phyloP scores from a whole-genome alignment of 164 flowering plant genomes.

The Liquidambar formosana region DNA sequence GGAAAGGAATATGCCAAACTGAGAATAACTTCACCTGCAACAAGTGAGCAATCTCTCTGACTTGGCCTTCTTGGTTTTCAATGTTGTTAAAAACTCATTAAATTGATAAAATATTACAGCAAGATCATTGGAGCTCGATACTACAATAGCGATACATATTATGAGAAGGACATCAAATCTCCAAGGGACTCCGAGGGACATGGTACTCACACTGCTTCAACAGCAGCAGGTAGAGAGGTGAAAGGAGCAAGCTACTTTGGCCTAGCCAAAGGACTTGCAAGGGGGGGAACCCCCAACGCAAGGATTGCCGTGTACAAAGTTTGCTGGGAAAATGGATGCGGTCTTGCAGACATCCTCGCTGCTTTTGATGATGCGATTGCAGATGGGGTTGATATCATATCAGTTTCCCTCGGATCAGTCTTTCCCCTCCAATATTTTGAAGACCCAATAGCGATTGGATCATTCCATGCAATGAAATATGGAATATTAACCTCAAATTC shows the following conservation, averaged over 20 bases:
- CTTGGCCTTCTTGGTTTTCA: too few relatives aligned
- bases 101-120: slow-evolving; percentile 1
- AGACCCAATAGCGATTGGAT: slow-evolving; percentile 20
- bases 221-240: slow-evolving; percentile 19
- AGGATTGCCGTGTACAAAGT: slow-evolving; percentile 26
- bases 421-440: neutral
- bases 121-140: slow-evolving; percentile 24
- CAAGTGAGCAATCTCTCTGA: too few relatives aligned
- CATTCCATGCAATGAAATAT: slow-evolving; percentile 26
- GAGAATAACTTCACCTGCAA: too few relatives aligned
- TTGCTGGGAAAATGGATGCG: neutral
- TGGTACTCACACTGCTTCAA: slow-evolving; percentile 27
- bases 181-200: slow-evolving; percentile 19
- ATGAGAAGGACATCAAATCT: neutral
- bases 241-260: slow-evolving; percentile 7
- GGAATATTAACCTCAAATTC: slow-evolving; percentile 20
- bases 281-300: slow-evolving; percentile 21
- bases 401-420: slow-evolving; percentile 11
- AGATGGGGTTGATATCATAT: slow-evolving; percentile 22
- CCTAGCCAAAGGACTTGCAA: slow-evolving; percentile 12
- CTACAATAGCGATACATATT: neutral
- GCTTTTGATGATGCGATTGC: slow-evolving; percentile 32
- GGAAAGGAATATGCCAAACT: too few relatives aligned
- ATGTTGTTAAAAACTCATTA: too few relatives aligned
- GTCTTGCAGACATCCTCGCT: slow-evolving; percentile 5